These are phyloP conservation scores for Acanthamoeba polyphaga DNA, from an alignment of 208 protist species.

Conservation along the genomic window DNA sequence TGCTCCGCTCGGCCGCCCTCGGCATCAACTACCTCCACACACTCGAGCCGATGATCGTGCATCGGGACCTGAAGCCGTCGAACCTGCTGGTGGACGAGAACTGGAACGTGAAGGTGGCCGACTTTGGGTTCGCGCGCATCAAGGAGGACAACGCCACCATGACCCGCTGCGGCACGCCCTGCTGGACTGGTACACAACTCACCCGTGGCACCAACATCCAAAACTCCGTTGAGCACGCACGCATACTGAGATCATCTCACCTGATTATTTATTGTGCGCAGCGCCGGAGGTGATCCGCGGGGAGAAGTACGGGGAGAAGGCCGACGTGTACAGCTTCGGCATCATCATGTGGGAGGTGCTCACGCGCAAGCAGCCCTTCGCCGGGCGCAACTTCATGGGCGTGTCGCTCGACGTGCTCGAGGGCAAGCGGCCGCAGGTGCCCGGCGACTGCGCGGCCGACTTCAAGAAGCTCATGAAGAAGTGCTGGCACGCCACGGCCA, in stretches of 20 bases:
- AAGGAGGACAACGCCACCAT: no score
- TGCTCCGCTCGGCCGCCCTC: not conserved
- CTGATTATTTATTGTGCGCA: no score
- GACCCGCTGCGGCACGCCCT: no score
- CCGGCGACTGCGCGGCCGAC: not conserved
- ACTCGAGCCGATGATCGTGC: not conserved
- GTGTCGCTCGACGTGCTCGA: not conserved
- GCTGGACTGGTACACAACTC: no score
- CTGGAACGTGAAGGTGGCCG: no score
- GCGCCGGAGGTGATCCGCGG: not conserved
- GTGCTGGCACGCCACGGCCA: not conserved
- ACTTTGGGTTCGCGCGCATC: no score
- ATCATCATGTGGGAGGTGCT: not conserved
- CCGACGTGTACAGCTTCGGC: not conserved
- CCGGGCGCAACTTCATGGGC: conserved; percentile 1
- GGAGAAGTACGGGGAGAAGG: not conserved
- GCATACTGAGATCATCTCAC: no score
- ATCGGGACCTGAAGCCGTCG: conserved; percentile 23
- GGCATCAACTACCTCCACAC: conserved; percentile 3
- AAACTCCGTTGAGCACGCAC: no score
- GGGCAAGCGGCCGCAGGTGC: conserved; percentile 29
- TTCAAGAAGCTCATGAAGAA: conserved; percentile 50
- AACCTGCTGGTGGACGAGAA: no score
- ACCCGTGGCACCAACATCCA: no score
- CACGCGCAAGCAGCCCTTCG: not conserved